Conservation (phyloP, 768 basidiomycete genomes). For the Suillus discolor region DNA sequence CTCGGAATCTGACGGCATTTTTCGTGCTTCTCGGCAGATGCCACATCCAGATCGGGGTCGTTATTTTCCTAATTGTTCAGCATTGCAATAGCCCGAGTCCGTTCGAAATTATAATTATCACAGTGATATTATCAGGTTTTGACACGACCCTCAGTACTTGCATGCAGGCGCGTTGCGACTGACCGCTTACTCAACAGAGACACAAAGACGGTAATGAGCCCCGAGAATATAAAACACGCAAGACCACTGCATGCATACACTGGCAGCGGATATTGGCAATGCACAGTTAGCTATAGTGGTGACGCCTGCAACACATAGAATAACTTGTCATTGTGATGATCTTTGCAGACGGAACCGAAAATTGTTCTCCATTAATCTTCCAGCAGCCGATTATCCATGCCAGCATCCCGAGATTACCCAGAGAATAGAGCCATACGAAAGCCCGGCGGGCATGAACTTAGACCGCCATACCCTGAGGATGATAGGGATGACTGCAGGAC, state of each 20-base stretch:
- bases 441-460: conserved; percentile 32
- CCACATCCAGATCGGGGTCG: conserved; percentile 8
- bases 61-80: conserved; percentile 18
- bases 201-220: conserved; percentile 31
- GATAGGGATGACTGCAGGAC: conserved; percentile 40
- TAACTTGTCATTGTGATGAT: neutral
- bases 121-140: conserved; percentile 29
- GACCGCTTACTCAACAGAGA: conserved; percentile 33
- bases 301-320: conserved; percentile 19
- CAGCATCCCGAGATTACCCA: conserved; percentile 35
- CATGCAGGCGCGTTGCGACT: conserved; percentile 7
- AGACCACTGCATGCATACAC: conserved; percentile 34
- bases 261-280: conserved; percentile 36
- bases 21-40: conserved; percentile 13
- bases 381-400: conserved; percentile 42
- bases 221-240: conserved; percentile 34
- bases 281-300: conserved; percentile 38
- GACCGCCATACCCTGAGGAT: conserved; percentile 40
- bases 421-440: conserved; percentile 35
- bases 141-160: neutral
- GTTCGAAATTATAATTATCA: conserved; percentile 37
- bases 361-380: conserved; percentile 35
- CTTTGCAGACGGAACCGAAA: neutral
- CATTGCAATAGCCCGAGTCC: conserved; percentile 33
- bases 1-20: neutral